These are phyloP conservation scores for Annulohypoxylon bovei DNA, from an alignment of 495 filamentous ascomycete genomes.

Conservation along the genomic window DNA sequence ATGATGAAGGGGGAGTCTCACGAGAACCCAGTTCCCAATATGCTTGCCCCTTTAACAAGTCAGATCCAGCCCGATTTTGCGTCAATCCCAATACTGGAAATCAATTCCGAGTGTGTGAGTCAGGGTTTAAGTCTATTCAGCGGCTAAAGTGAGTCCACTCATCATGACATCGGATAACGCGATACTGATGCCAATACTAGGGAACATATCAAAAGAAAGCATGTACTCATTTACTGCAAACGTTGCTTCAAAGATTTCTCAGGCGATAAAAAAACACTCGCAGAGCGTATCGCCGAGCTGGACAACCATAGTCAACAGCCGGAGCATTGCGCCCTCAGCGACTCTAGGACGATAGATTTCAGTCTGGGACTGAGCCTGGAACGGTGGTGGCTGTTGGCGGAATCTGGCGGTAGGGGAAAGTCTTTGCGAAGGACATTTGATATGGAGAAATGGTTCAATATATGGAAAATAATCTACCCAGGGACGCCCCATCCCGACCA, in stretches of 20 bases:
- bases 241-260: conserved; percentile 23
- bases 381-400: conserved; percentile 17
- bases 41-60: conserved; percentile 31
- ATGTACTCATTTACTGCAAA: conserved; percentile 22
- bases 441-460: conserved; percentile 21
- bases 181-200: neutral
- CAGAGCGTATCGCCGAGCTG: conserved; percentile 18
- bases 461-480: conserved; percentile 26
- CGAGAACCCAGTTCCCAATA: conserved; percentile 4
- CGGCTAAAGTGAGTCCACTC: conserved; percentile 18
- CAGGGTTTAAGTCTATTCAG: conserved; percentile 27
- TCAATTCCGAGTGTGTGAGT: conserved; percentile 23
- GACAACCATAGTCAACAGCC: conserved; percentile 12
- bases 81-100: conserved; percentile 12
- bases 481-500: neutral
- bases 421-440: conserved; percentile 19
- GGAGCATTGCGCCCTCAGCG: conserved; percentile 11
- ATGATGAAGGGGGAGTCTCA: conserved; percentile 8
- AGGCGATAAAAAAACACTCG: neutral
- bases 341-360: neutral
- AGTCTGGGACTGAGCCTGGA: conserved; percentile 18
- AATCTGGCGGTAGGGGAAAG: conserved; percentile 18
- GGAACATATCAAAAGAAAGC: conserved; percentile 31
- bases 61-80: conserved; percentile 2
- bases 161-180: neutral